Evolutionary conservation across 2,329 filamentous ascomycete genomes (phyloP).

Genomic region (Nigrograna mackinnonii): DNA sequence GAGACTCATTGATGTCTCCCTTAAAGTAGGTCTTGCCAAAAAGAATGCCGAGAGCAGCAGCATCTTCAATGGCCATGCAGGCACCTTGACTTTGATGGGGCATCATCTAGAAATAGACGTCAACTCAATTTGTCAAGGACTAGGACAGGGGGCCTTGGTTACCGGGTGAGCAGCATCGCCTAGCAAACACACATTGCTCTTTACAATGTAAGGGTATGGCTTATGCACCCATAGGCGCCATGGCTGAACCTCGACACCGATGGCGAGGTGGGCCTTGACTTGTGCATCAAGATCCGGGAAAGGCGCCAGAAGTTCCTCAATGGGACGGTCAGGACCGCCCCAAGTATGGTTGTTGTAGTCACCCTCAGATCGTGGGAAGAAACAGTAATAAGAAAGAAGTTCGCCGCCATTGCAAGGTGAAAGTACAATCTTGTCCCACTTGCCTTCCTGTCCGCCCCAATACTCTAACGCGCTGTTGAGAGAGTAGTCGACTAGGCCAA

Average conservation of each 20-base stretch:
- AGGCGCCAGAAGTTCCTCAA: slow-evolving; percentile 63
- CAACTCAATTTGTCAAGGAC: neutral
- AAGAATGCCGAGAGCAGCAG: slow-evolving; percentile 64
- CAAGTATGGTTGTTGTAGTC: slow-evolving; percentile 66
- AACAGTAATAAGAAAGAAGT: slow-evolving; percentile 71
- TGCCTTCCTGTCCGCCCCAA: slow-evolving; percentile 70
- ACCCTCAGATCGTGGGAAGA: slow-evolving; percentile 64
- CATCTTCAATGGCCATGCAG: slow-evolving; percentile 71
- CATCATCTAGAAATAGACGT: slow-evolving; percentile 57
- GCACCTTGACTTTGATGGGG: slow-evolving; percentile 71
- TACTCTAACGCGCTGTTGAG: slow-evolving; percentile 66
- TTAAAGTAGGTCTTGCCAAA: slow-evolving; percentile 55
- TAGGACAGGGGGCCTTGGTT: slow-evolving; percentile 19
- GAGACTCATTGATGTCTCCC: slow-evolving; percentile 33
- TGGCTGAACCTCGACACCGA: slow-evolving; percentile 65
- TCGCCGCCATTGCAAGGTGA: slow-evolving; percentile 70
- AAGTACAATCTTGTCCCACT: slow-evolving; percentile 68
- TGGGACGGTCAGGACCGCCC: slow-evolving; percentile 55
- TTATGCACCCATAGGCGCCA: slow-evolving; percentile 70
- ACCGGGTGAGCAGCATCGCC: slow-evolving; percentile 70
- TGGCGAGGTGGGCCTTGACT: slow-evolving; percentile 60
- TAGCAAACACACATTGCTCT: slow-evolving; percentile 58
- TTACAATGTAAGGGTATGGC: slow-evolving; percentile 62
- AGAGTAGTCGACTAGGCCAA: slow-evolving; percentile 67
- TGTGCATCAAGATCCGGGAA: slow-evolving; percentile 64